These are phyloP conservation scores for Naganishia vishniacii DNA, from an alignment of 768 basidiomycete species.

Conservation along the genomic window DNA sequence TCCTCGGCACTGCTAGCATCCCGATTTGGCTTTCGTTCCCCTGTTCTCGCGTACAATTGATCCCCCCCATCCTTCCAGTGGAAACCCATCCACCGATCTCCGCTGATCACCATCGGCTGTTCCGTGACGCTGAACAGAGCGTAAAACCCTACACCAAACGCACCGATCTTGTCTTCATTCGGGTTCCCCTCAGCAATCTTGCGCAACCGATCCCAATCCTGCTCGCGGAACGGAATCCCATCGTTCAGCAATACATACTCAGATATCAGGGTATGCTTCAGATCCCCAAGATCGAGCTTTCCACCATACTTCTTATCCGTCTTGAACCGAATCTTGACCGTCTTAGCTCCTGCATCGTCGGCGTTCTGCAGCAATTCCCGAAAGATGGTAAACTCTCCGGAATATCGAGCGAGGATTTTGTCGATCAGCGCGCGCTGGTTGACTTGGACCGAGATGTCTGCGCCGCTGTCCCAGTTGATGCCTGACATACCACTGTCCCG, in stretches of 20 bases:
- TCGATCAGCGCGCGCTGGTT: constrained; percentile 95
- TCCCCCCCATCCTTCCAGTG: constrained; percentile 93
- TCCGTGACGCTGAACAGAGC: constrained; percentile 41
- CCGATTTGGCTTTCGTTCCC: constrained; percentile 52
- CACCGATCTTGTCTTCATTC: constrained; percentile 88
- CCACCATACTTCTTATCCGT: constrained; percentile 58
- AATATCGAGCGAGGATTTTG: constrained; percentile 88
- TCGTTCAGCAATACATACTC: constrained; percentile 86
- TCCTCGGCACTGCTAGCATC: constrained; percentile 33
- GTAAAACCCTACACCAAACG: constrained; percentile 49
- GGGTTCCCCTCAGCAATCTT: constrained; percentile 97
- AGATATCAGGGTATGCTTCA: constrained; percentile 54
- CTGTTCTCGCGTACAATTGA: constrained; percentile 81
- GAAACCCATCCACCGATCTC: constrained; percentile 81
- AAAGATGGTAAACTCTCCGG: constrained; percentile 83
- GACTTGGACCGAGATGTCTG: constrained; percentile 59
- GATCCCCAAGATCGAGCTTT: constrained; percentile 28
- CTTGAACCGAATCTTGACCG: constrained; percentile 74
- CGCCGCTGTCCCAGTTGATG: constrained; percentile 33
- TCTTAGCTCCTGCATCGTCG: constrained; percentile 51
- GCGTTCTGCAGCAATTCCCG: constrained; percentile 92
- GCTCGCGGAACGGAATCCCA: constrained; percentile 64
- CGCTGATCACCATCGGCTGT: constrained; percentile 53
- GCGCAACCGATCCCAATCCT: constrained; percentile 74
- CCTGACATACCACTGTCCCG: too few species aligned